A percentile compares a stretch with the other conserved stretches of the same genome.
These are phyloP conservation scores for Dryas integrifolia DNA, from an alignment of 331 rosid species.

Conservation along the genomic window DNA sequence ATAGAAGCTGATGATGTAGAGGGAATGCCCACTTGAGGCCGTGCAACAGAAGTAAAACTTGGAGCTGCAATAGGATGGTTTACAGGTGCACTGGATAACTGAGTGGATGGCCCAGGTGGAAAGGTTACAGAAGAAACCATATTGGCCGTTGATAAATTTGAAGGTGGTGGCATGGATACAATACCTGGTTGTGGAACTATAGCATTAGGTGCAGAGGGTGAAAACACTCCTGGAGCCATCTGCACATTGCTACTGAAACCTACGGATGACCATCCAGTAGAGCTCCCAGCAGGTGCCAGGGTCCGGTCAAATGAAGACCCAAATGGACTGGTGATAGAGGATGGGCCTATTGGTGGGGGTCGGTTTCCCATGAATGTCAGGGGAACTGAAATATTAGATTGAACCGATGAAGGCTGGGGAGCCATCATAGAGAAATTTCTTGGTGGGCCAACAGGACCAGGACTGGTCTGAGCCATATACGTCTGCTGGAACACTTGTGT, in stretches of 20 bases:
- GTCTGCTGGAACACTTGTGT: constrained; percentile 46
- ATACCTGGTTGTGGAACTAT: constrained; percentile 40
- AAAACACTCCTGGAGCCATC: constrained; percentile 16
- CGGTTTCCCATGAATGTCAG: constrained; percentile 42
- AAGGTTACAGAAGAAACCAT: constrained; percentile 21
- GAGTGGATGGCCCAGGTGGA: constrained; percentile 21
- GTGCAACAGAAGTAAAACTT: constrained; percentile 30
- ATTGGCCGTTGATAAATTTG: constrained; percentile 35
- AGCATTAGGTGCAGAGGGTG: no score
- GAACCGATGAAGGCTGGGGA: constrained; percentile 43
- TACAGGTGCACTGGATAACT: constrained; percentile 4
- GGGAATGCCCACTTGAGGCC: constrained; percentile 47
- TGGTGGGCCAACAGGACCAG: constrained; percentile 45
- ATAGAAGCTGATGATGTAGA: constrained; percentile 14
- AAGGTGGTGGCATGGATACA: constrained; percentile 32
- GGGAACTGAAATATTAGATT: constrained; percentile 43
- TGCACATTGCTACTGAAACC: constrained; percentile 50
- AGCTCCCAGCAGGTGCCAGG: constrained; percentile 35
- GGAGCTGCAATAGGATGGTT: constrained; percentile 28
- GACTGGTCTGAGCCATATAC: constrained; percentile 42
- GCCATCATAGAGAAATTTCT: constrained; percentile 44
- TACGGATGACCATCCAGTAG: constrained; percentile 41
- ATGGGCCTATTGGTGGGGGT: constrained; percentile 42
- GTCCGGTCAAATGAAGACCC: constrained; percentile 42
- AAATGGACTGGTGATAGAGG: constrained; percentile 28